Conservation (phyloP, 768 basidiomycete genomes). For the Lactifluus rugatus region DNA sequence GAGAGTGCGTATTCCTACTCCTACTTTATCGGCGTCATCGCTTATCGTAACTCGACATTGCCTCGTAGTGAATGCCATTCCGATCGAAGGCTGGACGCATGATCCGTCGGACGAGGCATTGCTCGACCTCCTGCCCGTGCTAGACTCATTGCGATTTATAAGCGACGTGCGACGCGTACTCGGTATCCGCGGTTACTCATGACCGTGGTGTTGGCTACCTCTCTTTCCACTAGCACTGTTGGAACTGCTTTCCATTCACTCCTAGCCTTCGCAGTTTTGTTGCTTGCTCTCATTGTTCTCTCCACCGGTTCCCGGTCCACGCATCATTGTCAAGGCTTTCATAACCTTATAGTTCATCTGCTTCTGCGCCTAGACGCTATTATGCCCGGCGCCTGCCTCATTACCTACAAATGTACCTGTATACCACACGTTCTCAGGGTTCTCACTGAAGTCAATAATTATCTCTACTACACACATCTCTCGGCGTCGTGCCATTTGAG, state of each 20-base stretch:
- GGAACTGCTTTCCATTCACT: not conserved
- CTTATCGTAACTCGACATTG: not conserved
- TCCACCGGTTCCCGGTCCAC: not conserved
- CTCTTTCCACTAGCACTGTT: not conserved
- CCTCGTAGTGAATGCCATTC: constrained; percentile 86
- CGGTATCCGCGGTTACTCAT: constrained; percentile 54
- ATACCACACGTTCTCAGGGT: constrained; percentile 14
- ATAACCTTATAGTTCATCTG: constrained; percentile 17
- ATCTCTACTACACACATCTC: not conserved
- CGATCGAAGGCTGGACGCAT: constrained; percentile 98
- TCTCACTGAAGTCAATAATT: constrained; percentile 8
- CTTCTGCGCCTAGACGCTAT: constrained; percentile 12
- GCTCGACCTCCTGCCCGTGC: constrained; percentile 87
- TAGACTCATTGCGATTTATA: constrained; percentile 94
- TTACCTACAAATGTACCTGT: constrained; percentile 18
- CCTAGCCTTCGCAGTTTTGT: not conserved
- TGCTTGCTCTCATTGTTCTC: constrained; percentile 3
- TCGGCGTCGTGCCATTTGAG: not conserved
- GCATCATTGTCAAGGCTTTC: constrained; percentile 8
- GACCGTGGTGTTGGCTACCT: constrained; percentile 13
- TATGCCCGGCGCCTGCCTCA: constrained; percentile 14
- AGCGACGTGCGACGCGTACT: constrained; percentile 89
- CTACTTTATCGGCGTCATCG: not conserved
- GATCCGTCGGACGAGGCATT: constrained; percentile 96
- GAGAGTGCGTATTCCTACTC: constrained; percentile 52